A percentile compares a stretch with the other conserved stretches of the same genome.
These are phyloP conservation scores for Mycena amicta DNA, from an alignment of 768 basidiomycete species.

Conservation along the genomic window DNA sequence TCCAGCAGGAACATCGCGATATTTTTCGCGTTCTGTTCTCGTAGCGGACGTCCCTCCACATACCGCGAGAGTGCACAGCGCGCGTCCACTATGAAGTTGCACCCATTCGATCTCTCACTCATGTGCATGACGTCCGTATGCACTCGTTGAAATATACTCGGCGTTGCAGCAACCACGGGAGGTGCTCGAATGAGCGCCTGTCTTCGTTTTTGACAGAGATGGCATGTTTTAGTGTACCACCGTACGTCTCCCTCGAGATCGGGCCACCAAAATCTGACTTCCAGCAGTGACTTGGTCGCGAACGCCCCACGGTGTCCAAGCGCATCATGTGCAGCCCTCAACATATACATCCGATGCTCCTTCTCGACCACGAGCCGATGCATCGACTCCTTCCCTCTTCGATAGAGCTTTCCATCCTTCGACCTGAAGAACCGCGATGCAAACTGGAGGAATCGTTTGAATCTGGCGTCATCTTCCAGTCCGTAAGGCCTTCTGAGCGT, in stretches of 20 bases:
- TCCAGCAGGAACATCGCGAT: slow-evolving; percentile 33
- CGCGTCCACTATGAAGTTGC: slow-evolving; percentile 29
- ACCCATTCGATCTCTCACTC: slow-evolving; percentile 21
- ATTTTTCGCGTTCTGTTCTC: slow-evolving; percentile 21
- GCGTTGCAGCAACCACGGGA: slow-evolving; percentile 28
- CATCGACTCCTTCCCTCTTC: background rate
- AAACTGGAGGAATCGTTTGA: background rate
- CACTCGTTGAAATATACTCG: slow-evolving; percentile 28
- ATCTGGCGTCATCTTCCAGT: background rate
- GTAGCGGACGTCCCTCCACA: slow-evolving; percentile 25
- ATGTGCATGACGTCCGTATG: slow-evolving; percentile 35
- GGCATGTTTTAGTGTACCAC: slow-evolving; percentile 37
- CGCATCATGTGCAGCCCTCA: slow-evolving; percentile 18
- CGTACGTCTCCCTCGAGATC: slow-evolving; percentile 26
- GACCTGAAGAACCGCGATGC: background rate
- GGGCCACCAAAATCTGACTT: slow-evolving; percentile 27
- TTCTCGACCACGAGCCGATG: background rate
- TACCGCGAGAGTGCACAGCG: slow-evolving; percentile 26
- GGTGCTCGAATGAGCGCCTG: slow-evolving; percentile 28
- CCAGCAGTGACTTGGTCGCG: slow-evolving; percentile 4
- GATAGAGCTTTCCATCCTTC: background rate
- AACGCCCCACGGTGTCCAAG: slow-evolving; percentile 21
- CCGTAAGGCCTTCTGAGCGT: background rate
- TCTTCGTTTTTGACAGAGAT: slow-evolving; percentile 31
- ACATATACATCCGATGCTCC: slow-evolving; percentile 4